Percentiles rank a stretch among this genome's conserved stretches.
Evolutionary conservation across 768 basidiomycete genomes (phyloP).

Genomic region (Terana coerulea): DNA sequence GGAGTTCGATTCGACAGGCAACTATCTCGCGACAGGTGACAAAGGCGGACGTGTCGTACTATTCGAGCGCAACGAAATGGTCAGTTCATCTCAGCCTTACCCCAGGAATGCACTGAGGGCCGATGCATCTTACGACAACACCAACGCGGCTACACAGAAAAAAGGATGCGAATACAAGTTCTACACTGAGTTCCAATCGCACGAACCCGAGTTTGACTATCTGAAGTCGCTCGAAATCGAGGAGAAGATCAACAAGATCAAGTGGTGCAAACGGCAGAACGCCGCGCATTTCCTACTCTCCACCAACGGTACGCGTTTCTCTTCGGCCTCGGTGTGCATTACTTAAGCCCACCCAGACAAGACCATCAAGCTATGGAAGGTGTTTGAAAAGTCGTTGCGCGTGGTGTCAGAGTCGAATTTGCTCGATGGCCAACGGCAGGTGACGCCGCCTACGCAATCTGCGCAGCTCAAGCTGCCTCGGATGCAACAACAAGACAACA

Average conservation of each 20-base stretch:
- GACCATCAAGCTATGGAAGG: constrained; percentile 99
- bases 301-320: constrained; percentile 83
- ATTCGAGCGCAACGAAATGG: constrained; percentile 97
- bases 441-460: constrained; percentile 55
- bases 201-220: constrained; percentile 99
- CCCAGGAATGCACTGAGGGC: not conserved
- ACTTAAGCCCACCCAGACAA: constrained; percentile 63
- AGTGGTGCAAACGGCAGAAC: constrained; percentile 99
- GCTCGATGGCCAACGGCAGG: constrained; percentile 68
- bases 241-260: constrained; percentile 99
- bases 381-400: constrained; percentile 96
- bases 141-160: constrained; percentile 55
- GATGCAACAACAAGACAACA: constrained; percentile 93
- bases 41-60: constrained; percentile 98
- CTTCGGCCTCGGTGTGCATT: not conserved
- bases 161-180: constrained; percentile 99
- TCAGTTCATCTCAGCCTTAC: constrained; percentile 34
- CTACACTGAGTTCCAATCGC: constrained; percentile 99
- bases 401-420: constrained; percentile 98
- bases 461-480: constrained; percentile 81
- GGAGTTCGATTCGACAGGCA: constrained; percentile 99
- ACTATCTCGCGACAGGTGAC: constrained; percentile 99
- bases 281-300: constrained; percentile 95
- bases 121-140: constrained; percentile 8
- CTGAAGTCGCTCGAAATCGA: constrained; percentile 99